Evolutionary conservation across 805 yeast species (phyloP), one percentile per base, ranked within the genome.

Genomic region (Ogataea chonburiensis): DNA sequence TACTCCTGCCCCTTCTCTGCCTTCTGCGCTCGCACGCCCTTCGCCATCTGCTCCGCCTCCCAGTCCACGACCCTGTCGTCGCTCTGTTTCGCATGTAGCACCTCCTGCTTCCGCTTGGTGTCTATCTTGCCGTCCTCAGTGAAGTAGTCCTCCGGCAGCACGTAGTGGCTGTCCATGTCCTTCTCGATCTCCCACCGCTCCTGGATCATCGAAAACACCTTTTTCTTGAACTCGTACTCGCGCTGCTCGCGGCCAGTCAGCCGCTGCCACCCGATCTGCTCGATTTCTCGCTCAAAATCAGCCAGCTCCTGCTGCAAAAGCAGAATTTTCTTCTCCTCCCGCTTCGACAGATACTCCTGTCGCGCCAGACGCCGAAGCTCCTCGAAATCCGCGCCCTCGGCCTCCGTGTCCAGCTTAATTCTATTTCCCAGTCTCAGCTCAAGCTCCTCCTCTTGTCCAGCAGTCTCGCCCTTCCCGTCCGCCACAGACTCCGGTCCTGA

Each of bases 101-200:
- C 67, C 3, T 67, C 71, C 32, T 68, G 70, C 52, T 81, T 83
- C 17, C 79, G 57, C 44, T 71, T 70, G 15, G 66, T 60, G 43
- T 79, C 85, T 8, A 75, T 60, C 27, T 68, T 67, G 2, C 82
- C 81, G 11, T 67, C 64, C 10, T 64, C 66, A 2, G 71, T 73
- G n/a, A 70, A 42, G 43, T 71, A 70, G 33, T 78, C 86, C 23
- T 73, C 75, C 2, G 85, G 87, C 12, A 81, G 45, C 14, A 63
- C 55, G 44, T 77, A 82, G 5, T 66, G 58, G 3, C 46, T 47
- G 5, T 36, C 26, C 10, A 36, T 19, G 10, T 33, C 44, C 11
- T 37, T 36, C 5, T 56, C 58, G 7, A 61, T 57, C 5, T 61
- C 64, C 43, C 57, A 51, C 18, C 73, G 49, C 38, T 70, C 71